Evolutionary conservation across 352 stramenopile species (phyloP), one percentile per base, ranked within the genome.

Genomic region (Stephanocyclus meneghinianus): DNA sequence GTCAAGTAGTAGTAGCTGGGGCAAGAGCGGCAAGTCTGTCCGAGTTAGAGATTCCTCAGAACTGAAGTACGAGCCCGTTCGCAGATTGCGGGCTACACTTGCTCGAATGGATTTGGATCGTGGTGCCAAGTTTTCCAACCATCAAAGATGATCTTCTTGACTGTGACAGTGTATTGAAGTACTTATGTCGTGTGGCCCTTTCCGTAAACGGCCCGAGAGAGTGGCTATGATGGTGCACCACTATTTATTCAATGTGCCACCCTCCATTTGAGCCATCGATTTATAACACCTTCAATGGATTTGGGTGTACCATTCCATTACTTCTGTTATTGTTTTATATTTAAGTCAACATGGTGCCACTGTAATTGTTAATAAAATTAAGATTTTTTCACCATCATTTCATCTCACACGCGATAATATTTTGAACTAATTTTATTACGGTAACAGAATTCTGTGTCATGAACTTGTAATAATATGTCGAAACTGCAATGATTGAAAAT

Each of bases 271-370:
- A 55, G 5, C 47, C 18, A 21, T 26, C 21, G 21, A 26, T 65
- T 65, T 65, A 51, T 62, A 62, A 62, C 53, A 65, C 16, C 35
- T 55, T 55, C 5, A 30, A 65, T 65, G 57, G 57, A 65, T 42
- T 32, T 29, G 57, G 16, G 5, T 48, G 30, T 42, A 48, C 57
- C 13, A 21, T 65, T 65, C 57, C 57, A 65, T 65, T 65, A 51
- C 26, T 65, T 44, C 29, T 59, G 50, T 59, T 59, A 59, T 59
- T 26, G n/a, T 59, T 59, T 13, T 62, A 44, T 26, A 62, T 62
- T 44, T 44, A 21, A 44, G 10, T 53, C n/a, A 21, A 53, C 5
- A 53, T 53, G 45, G 11, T 21, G n/a, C n/a, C 11, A 21, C 5
- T 53, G n/a, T 53, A 53, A 53, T 4, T 16, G 11, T 21, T 53